Conservation (phyloP, 192 early-diverging fungal species). For the Pecoramyces ruminantium region DNA sequence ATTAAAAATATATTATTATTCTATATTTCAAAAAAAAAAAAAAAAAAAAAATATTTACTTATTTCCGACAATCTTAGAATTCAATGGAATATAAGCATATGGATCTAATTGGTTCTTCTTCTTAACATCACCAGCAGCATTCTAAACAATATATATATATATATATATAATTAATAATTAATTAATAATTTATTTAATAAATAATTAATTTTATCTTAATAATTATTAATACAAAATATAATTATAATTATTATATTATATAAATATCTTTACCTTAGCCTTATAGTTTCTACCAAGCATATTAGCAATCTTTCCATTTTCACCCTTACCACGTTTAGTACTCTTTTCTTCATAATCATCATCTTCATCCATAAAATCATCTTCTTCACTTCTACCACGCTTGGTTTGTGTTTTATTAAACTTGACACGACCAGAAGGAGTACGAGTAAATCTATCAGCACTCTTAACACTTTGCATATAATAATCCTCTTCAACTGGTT, state of each 20-base stretch:
- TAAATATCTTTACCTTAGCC: constrained; percentile 11
- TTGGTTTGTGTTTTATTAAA: constrained; percentile 50
- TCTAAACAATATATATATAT: constrained; percentile 24
- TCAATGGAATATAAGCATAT: constrained; percentile 87
- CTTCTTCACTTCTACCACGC: constrained; percentile 27
- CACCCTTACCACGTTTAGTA: constrained; percentile 4
- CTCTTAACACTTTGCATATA: constrained; percentile 65
- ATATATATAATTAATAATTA: background rate
- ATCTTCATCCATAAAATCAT: constrained; percentile 34
- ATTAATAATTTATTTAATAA: no score
- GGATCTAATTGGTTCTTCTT: constrained; percentile 76
- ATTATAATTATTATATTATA: no score
- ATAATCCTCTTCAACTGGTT: constrained; percentile 47
- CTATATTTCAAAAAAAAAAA: no score
- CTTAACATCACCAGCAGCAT: constrained; percentile 84
- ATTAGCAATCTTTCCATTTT: constrained; percentile 6
- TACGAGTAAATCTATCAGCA: constrained; percentile 72
- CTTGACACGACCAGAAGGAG: constrained; percentile 69
- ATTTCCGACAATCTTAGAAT: constrained; percentile 44
- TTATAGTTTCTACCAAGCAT: constrained; percentile 6
- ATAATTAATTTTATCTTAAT: no score
- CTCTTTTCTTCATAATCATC: constrained; percentile 1
- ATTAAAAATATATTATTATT: no score
- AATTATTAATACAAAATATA: no score
- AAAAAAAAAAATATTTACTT: constrained; percentile 6